Evolutionary conservation across 1,284 basidiomycete species (phyloP), one percentile per base, ranked within the genome.

Genomic region (Schizophyllum amplum): DNA sequence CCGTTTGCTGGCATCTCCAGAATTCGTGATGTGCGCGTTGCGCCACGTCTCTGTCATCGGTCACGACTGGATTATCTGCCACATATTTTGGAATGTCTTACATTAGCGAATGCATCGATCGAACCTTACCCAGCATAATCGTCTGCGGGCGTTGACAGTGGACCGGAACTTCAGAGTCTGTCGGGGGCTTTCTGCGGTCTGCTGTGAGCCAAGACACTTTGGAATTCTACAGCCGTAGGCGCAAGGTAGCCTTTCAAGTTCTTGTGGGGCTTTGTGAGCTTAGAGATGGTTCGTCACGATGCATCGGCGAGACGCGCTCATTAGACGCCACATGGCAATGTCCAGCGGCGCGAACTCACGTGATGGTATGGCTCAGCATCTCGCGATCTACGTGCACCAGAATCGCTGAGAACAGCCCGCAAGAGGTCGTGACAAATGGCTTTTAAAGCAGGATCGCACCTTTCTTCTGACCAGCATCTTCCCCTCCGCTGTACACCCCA

Each of bases 401-500:
- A 24, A 21, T 11, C 24, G 13, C 13, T 50, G 48, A 50, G 24
- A 21, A 50, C 9, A 50, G 24, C 48, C 48, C 48, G 24, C 24
- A 50, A 11, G 48, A 50, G 15, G 21, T 4, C 9, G 20, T 24
- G 24, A 21, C 21, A 50, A 50, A 50, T 22, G 48, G 21, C 24
- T 24, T 50, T 24, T 50, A 22, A 50, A 11, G n/a, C 11, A 46
- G n/a, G 42, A n/a, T 46, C 42, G 11, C 11, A 11, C 11, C 42
- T n/a, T 46, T n/a, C 11, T n/a, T n/a, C n/a, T 46, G 48, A 50
- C 20, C 20, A 9, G 24, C 20, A 50, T 22, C 20, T 22, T 50
- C 15, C 48, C 20, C 24, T 21, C 21, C 48, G 15, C 59, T n/a
- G 53, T 55, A 50, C 52, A 48, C 52, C 23, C 62, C 11, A 53